phyloP scores from a whole-genome alignment of 306 rosid genomes.

The Cicer cuneatum region DNA sequence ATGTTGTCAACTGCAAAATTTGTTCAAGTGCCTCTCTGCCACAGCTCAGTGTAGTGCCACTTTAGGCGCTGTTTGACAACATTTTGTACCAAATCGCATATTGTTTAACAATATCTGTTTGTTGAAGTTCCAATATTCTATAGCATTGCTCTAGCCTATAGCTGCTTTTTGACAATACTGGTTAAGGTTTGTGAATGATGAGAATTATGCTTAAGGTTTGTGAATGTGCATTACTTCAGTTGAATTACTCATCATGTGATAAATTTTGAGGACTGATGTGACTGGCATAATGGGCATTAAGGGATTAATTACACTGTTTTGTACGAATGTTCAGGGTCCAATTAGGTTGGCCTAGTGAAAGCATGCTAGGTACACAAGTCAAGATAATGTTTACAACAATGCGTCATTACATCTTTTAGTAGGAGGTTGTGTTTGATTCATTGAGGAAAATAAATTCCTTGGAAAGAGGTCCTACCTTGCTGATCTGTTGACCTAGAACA shows the following conservation, averaged over 20 bases:
- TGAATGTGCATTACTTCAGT: not conserved
- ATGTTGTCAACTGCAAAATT: no score
- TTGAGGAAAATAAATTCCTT: not conserved
- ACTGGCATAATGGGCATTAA: not conserved
- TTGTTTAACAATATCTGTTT: no score
- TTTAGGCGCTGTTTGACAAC: no score
- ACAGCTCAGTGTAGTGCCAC: no score
- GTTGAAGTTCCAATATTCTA: no score
- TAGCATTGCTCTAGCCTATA: no score
- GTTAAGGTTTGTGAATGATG: not conserved
- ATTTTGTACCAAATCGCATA: no score
- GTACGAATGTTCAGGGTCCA: not conserved
- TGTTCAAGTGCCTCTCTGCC: no score
- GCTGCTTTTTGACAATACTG: no score
- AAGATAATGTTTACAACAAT: not conserved
- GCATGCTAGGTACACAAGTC: not conserved
- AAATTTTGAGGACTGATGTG: not conserved
- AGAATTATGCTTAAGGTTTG: not conserved
- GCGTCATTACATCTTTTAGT: not conserved
- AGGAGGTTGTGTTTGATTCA: not conserved
- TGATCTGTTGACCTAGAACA: not conserved
- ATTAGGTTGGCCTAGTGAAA: not conserved
- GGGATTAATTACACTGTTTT: not conserved
- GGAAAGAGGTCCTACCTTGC: conserved; percentile 3
- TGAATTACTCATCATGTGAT: not conserved